Evolutionary conservation across 345 rosid genomes (phyloP).

Genomic region (Bruguiera parviflora): DNA sequence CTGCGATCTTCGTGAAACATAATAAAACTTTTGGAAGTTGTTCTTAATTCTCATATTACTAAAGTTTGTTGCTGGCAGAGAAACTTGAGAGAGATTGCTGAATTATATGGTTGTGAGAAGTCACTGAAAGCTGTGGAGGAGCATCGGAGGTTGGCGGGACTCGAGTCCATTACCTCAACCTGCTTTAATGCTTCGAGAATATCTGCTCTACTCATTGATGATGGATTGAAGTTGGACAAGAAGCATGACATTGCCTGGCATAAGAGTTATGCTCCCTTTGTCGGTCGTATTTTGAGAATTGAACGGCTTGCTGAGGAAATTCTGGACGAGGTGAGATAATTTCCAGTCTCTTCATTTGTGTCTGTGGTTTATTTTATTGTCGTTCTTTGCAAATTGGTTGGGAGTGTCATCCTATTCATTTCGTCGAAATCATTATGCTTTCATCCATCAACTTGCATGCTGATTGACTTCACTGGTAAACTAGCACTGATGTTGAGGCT

Average conservation of each 20-base stretch:
- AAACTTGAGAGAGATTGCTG: slow-evolving; percentile 69
- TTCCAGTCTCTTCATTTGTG: slow-evolving; percentile 2
- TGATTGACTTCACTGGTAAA: not conserved
- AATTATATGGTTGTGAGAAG: slow-evolving; percentile 61
- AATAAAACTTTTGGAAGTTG: not conserved
- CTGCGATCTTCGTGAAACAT: not conserved
- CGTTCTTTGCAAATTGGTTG: not conserved
- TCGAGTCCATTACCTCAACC: slow-evolving; percentile 45
- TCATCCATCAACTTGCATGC: not conserved
- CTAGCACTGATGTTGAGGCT: not conserved
- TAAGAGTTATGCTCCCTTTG: slow-evolving; percentile 49
- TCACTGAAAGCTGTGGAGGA: slow-evolving; percentile 61
- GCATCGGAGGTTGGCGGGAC: slow-evolving; percentile 55
- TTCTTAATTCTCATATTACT: too few species aligned
- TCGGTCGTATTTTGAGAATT: slow-evolving; percentile 76
- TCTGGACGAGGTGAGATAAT: slow-evolving; percentile 49
- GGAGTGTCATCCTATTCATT: not conserved
- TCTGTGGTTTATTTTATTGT: not conserved
- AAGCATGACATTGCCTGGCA: slow-evolving; percentile 75
- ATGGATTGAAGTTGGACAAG: slow-evolving; percentile 77
- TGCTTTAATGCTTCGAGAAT: slow-evolving; percentile 77
- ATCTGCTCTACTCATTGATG: slow-evolving; percentile 80
- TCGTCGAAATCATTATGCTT: not conserved
- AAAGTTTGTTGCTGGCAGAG: slow-evolving; percentile 45
- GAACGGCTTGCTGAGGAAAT: slow-evolving; percentile 82